Evolutionary conservation across 176 grass and related monocot genomes (phyloP).

Genomic region (Sorghum bicolor): Sorghum_bicolor_NCBIv3 NC_012878.2:1237001-1237500

Average conservation of each 20-base stretch:
- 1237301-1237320: no score
- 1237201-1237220: background rate
- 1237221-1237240: background rate
- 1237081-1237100: background rate
- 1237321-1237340: background rate
- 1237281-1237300: background rate
- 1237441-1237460: background rate
- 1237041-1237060: background rate
- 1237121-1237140: background rate
- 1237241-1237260: background rate
- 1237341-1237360: background rate
- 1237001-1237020: background rate
- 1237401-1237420: background rate
- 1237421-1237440: background rate
- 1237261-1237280: background rate
- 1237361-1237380: background rate
- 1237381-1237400: background rate
- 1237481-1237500: conserved; percentile 63
- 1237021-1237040: no score
- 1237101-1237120: background rate
- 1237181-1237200: conserved; percentile 9
- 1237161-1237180: background rate
- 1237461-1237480: conserved; percentile 34
- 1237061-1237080: background rate
- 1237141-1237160: background rate